Conservation (phyloP, 2,329 filamentous ascomycete species). For the Colletotrichum chrysophilum region DNA sequence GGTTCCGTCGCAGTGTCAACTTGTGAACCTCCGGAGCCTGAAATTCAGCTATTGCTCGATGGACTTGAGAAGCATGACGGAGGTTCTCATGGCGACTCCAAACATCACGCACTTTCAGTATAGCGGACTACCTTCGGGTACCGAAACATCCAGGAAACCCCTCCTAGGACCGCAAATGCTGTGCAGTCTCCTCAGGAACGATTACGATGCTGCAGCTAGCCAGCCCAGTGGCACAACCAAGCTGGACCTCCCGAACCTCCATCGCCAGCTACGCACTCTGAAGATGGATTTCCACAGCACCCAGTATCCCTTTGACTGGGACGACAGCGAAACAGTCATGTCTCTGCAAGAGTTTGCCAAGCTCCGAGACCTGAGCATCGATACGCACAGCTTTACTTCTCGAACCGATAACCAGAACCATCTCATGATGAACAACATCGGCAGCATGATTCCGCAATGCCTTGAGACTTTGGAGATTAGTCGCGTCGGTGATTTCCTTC, state of each 20-base stretch:
- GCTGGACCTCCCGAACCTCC: not conserved
- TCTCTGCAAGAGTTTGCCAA: not conserved
- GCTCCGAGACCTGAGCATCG: not conserved
- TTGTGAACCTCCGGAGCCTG: not conserved
- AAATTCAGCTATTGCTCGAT: not conserved
- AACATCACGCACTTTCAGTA: not conserved
- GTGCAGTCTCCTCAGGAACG: not conserved
- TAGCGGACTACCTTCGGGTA: accelerated
- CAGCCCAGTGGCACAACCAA: not conserved
- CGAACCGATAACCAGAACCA: not conserved
- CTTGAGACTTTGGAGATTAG: not conserved
- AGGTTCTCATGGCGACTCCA: not conserved
- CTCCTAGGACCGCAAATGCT: not conserved
- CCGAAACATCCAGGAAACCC: accelerated
- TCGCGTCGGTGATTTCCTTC: not conserved
- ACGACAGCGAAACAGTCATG: accelerated
- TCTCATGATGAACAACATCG: not conserved
- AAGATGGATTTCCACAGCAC: not conserved
- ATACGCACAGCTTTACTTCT: not conserved
- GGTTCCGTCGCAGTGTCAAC: accelerated
- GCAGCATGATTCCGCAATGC: not conserved
- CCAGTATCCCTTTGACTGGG: accelerated
- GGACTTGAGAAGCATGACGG: not conserved
- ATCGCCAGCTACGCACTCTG: not conserved
- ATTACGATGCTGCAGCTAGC: not conserved